Base-by-base conservation (phyloP, 2,329 filamentous ascomycete species). In the Botryotinia convoluta region DNA sequence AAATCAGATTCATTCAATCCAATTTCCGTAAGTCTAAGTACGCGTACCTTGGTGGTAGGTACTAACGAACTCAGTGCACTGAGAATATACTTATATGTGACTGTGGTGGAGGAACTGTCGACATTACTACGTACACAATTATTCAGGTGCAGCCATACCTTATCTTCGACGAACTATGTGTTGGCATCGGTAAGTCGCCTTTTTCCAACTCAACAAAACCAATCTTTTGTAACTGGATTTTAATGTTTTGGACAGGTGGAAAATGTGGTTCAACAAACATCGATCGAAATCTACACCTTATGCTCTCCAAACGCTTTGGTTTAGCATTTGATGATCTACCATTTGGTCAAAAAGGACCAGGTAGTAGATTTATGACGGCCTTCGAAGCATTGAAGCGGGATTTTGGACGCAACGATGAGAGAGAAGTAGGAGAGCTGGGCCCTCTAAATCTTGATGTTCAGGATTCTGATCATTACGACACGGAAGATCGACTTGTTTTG, bases 261-360 rank as follows among this genome's bases (percentile, higher is more conserved):
- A 79, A 79, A 59, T 78, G 77, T 29, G 78, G 78, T 1, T 75
- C 77, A 5, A 78, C 78, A 35, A 74, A 75, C 57, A 77, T 79
- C 4, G 77, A 79, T 69, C 77, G 78, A 1, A 79, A 78, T 45
- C 54, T 79, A 8, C 75, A 78, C 48, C 2, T 69, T 2, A 22
- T 79, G 4, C 73, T 79, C 9, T 76, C 74, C 1, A 37, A 74
- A 26, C 65, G 75, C 20, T 79, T 78, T n/a, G 77, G 77, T 4
- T 16, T 35, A 4, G 57, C 48, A 3, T 78, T 77, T 70, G 74
- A 76, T 42, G 57, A 75, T 29, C 8, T 78, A 44, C 37, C 74
- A 32, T 60, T 54, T 62, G 3, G 32, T 16, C 48, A 74, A 57
- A 78, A 75, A n/a, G 78, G 77, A 5, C 74, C 76, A 18, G 75